Evolutionary conservation across 75 land plant genomes (phyloP).

Genomic region (Pseudotsuga menziesii): DNA sequence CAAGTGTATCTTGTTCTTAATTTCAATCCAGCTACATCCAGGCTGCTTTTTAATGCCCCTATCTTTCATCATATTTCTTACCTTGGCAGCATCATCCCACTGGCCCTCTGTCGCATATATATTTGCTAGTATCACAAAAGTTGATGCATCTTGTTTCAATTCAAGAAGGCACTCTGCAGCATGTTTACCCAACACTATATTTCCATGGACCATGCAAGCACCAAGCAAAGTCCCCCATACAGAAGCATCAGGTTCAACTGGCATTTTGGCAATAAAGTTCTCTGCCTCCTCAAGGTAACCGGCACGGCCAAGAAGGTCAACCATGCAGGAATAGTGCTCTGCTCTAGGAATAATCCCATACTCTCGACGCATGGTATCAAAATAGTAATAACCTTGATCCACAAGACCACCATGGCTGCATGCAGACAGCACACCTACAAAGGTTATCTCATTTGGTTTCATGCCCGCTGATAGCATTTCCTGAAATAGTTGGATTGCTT

Average conservation of each 20-base stretch:
- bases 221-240: constrained; percentile 16
- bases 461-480: constrained; percentile 13
- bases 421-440: constrained; percentile 18
- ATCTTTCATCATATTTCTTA: constrained; percentile 7
- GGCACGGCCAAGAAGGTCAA: constrained; percentile 23
- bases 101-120: constrained; percentile 12
- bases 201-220: constrained; percentile 18
- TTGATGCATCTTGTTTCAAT: constrained; percentile 12
- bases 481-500: constrained; percentile 24
- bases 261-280: constrained; percentile 15
- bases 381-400: constrained; percentile 13
- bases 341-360: constrained; percentile 11
- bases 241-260: constrained; percentile 12
- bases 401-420: constrained; percentile 21
- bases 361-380: constrained; percentile 12
- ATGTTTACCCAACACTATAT: constrained; percentile 7
- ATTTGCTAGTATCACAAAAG: constrained; percentile 21
- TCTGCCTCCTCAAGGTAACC: constrained; percentile 15
- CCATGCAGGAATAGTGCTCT: constrained; percentile 18
- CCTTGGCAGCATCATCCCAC: constrained; percentile 7
- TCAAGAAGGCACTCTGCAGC: constrained; percentile 17
- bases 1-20: constrained; percentile 3
- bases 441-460: constrained; percentile 18
- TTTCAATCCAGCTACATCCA: constrained; percentile 12
- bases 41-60: constrained; percentile 10